Evolutionary conservation across 257 asterid genomes (phyloP).

Genomic region (Solanum sejunctum): DNA sequence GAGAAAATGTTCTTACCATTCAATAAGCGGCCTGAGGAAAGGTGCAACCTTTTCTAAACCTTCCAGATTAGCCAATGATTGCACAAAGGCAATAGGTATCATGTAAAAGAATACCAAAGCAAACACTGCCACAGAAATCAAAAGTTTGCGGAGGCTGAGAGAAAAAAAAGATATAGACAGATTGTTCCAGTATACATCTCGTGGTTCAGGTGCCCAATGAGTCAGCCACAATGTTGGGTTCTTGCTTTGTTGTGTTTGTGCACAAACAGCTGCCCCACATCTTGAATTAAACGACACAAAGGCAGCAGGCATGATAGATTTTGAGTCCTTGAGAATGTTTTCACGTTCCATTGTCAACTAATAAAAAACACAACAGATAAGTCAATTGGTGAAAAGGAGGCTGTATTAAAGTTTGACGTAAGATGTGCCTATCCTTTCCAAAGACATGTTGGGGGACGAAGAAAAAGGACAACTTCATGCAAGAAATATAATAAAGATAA

Average conservation of each 20-base stretch:
- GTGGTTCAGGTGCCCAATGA: constrained; percentile 97
- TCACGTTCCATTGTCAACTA: constrained; percentile 87
- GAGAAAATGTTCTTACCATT: constrained; percentile 45
- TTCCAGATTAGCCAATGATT: constrained; percentile 91
- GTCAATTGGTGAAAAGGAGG: background rate
- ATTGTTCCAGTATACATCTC: constrained; percentile 86
- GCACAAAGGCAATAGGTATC: constrained; percentile 98
- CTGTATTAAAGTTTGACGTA: background rate
- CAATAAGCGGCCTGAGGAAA: constrained; percentile 77
- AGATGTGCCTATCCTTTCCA: background rate
- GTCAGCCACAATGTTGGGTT: constrained; percentile 87
- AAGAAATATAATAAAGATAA: background rate
- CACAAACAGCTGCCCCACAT: constrained; percentile 98
- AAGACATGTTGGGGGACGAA: background rate
- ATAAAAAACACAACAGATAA: constrained; percentile 1
- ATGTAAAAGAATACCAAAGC: constrained; percentile 90
- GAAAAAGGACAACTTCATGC: background rate
- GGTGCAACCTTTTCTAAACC: constrained; percentile 93
- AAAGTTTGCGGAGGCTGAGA: constrained; percentile 54
- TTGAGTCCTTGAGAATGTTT: constrained; percentile 56
- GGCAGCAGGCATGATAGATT: constrained; percentile 57
- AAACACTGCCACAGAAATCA: constrained; percentile 56
- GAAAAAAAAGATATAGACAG: constrained; percentile 79
- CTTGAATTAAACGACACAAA: constrained; percentile 89
- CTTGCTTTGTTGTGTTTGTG: constrained; percentile 93